phyloP scores from a whole-genome alignment of 306 rosid species.

The Biancaea sappan region DNA sequence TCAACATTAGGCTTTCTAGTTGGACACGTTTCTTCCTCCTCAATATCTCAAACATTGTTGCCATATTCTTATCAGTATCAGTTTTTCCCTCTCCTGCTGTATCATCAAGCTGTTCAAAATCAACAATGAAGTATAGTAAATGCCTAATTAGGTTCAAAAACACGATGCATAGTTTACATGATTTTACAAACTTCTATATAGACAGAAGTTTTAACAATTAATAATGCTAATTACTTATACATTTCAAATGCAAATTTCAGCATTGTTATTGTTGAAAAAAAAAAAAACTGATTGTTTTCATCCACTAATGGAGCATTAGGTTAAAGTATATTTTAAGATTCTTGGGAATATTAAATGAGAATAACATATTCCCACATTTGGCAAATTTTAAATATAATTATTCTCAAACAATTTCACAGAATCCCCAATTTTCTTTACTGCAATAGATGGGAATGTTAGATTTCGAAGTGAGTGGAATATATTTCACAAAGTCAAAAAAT shows the following conservation, averaged over 20 bases:
- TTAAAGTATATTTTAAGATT: no score
- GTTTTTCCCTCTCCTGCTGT: constrained; percentile 48
- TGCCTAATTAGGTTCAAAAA: constrained; percentile 1
- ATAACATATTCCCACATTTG: no score
- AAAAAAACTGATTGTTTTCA: background rate
- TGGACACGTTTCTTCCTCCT: constrained; percentile 45
- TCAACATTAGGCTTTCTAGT: constrained; percentile 64
- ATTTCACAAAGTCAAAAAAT: no score
- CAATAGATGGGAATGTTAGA: no score
- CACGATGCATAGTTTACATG: background rate
- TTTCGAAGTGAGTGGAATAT: no score
- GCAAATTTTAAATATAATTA: no score
- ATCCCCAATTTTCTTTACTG: no score
- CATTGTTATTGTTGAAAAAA: background rate
- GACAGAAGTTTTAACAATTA: background rate
- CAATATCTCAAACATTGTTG: constrained; percentile 64
- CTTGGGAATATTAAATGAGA: no score
- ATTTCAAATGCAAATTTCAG: background rate
- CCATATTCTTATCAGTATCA: constrained; percentile 80
- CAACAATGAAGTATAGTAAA: constrained; percentile 15
- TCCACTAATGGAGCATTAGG: no score
- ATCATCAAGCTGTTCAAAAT: constrained; percentile 57
- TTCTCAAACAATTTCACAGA: no score
- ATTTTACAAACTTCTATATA: background rate
- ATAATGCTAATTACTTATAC: background rate